Base-by-base conservation (phyloP, 2,329 filamentous ascomycete genomes). In the Hypomyces perniciosus region DNA sequence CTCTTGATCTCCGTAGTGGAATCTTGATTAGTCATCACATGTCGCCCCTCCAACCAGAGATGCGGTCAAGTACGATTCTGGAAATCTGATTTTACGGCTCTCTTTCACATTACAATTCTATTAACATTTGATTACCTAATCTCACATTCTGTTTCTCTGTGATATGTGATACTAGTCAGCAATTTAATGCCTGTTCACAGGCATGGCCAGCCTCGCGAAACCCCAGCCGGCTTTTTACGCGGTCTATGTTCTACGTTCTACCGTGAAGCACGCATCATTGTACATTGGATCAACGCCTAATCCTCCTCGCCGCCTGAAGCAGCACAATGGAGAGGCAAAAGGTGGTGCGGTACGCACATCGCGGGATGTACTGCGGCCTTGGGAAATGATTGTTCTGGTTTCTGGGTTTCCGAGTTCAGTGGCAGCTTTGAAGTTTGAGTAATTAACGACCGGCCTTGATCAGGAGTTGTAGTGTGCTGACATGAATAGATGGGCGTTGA, bases 211-310 rank as follows among this genome's bases (percentile, higher is more conserved):
- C 34, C 59, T 72, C 43, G 55, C 66, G 26, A 80, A 75, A 59
- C 83, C 77, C 0, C 89, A 97, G 26, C 92, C 92, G 8, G 85
- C 91, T 1, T 85, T 96, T 57, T 97, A 97, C 65, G 90, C 88
- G 59, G 95, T 93, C 65, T 97, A 99, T 66, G 80, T 97, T 12
- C 80, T 97, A 34, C 86, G 91, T 20, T 96, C 92, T 0, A 90
- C 85, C 1, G 78, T 90, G 8, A 79, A 81, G 42, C 83, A 83
- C 63, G 77, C 79, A 29, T 82, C 79, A 2, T 77, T 92, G 29
- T 99, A 99, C 68, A 86, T 97, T 49, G 93, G 93, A 48, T 95
- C 89, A 40, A 97, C 93, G 1, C 91, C 91, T 0, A 84, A 96
- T 63, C 92, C 93, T 39, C 83, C 84, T 1, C 80, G 92, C 53